Evolutionary conservation across 2,329 filamentous ascomycete species (phyloP), one percentile per base, ranked within the genome.

Genomic region (Exophiala alcalophila): DNA sequence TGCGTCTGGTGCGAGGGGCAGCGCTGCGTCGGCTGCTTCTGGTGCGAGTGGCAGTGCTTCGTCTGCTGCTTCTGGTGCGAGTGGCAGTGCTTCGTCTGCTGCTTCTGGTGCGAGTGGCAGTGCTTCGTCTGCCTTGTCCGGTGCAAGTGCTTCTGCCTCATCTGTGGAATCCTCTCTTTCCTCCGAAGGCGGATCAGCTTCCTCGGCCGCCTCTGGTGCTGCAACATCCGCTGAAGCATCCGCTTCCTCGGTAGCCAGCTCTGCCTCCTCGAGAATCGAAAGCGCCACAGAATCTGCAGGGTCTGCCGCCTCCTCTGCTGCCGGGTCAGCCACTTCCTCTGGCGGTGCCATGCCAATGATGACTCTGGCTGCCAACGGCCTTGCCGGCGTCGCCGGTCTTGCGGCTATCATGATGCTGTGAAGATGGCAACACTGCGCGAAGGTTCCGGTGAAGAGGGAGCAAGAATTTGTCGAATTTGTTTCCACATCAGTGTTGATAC

Each of bases 351-450:
- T 47, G 26, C 50, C 52, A 4, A 49, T 57, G 26, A 54, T 50
- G 10, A 58, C 56, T 12, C 52, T 51, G 28, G 58, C 52, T 15
- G 41, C 50, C 32, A 40, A 56, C 23, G 50, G 52, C 24, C 31
- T 59, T 30, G 47, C 61, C 21, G 68, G 68, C 40, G 58, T 61
- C 32, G 59, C 67, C 24, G 69, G 68, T 49, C 54, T 72, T 23
- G 65, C 63, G 41, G 69, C 66, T 40, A 50, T 70, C 40, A 53
- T 70, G 41, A 55, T 64, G 19, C 57, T 69, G 54, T 70, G 65
- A 62, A 54, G 34, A 33, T 24, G 26, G 16, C 8, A 16, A n/a
- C 32, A 34, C 31, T 34, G 19, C 33, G 21, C 29, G 23, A 34
- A 19, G 33, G 15, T 33, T 27, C 28, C 27, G 40, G 28, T 19